Base-by-base conservation (phyloP, 2,329 filamentous ascomycete genomes). In the Dothideomycetidae sp. region DNA sequence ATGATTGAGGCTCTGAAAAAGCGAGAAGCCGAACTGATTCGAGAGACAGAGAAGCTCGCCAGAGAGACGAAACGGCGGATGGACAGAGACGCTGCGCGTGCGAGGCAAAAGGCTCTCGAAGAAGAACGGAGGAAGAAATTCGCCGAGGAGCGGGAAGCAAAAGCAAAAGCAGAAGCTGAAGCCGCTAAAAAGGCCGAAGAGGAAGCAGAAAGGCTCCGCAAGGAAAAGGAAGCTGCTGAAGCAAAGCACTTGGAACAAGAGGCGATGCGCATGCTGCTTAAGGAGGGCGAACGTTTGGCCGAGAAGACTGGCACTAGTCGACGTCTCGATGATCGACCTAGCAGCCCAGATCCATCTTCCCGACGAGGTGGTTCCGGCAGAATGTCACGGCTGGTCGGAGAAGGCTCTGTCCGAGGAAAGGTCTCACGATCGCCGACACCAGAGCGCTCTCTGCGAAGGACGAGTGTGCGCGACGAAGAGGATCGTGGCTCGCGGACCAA, bases 231-330 rank as follows among this genome's bases (percentile, higher is more conserved):
- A 44, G 59, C 49, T 40, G 53, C 57, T 31, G 61, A 70, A 33
- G 67, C 72, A 41, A 70, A 72, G 50, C 62, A 66, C 12, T 50
- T 74, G 31, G 70, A 73, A 47, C 64, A 69, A 43, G 60, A 66
- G 26, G 70, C 70, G 9, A 55, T 73, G 36, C 62, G 70, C 40
- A 50, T 67, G 42, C 57, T 74, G 9, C 48, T 73, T 14, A 63
- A 61, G 45, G 70, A 74, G 52, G 67, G 68, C 33, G 63, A 70
- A 46, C 62, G 68, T 44, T 58, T 69, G 43, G 65, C 67, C 5
- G 67, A 67, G 15, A 70, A 68, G 46, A 60, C 63, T 3, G 56
- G 58, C 26, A 60, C 63, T 3, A 56, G 58, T 26, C 59, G 63
- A 42, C 62, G 65, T 39, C 64, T 64, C 4, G 67, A 69, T 38